Evolutionary conservation across 1,139 yeast genomes (phyloP).

Genomic region (Maudiozyma humilis): DNA sequence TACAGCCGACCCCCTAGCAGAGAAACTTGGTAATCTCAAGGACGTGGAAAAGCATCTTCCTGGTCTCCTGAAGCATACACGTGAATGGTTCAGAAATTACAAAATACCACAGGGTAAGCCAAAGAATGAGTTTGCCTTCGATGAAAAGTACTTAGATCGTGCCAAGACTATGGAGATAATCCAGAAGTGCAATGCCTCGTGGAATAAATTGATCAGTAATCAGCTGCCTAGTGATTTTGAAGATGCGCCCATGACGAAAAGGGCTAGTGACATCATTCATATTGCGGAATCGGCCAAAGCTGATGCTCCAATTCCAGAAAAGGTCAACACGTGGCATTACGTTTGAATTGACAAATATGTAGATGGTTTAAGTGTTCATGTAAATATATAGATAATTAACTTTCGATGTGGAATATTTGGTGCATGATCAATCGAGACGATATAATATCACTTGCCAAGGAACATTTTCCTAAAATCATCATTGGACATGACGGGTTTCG

Average conservation of each 20-base stretch:
- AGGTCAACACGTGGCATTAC: conserved; percentile 34
- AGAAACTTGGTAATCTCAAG: conserved; percentile 63
- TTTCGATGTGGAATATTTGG: no score
- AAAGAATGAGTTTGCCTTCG: conserved; percentile 75
- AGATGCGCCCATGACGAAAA: conserved; percentile 31
- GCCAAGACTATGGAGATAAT: conserved; percentile 64
- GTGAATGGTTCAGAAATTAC: conserved; percentile 91
- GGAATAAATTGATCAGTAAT: conserved; percentile 63
- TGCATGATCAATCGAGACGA: no score
- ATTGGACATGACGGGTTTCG: conserved; percentile 27
- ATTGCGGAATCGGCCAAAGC: conserved; percentile 18
- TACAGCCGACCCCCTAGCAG: conserved; percentile 69
- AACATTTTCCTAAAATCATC: conserved; percentile 37
- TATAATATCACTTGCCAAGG: conserved; percentile 20
- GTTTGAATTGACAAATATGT: conserved; percentile 10
- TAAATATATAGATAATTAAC: no score
- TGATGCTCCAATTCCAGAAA: conserved; percentile 35
- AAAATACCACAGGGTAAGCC: conserved; percentile 93
- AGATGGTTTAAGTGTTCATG: no score
- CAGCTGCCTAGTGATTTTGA: conserved; percentile 33
- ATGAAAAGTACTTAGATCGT: conserved; percentile 68
- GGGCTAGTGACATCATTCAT: conserved; percentile 21
- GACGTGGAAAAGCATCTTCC: conserved; percentile 84
- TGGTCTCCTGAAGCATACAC: conserved; percentile 73
- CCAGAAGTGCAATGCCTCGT: conserved; percentile 68